Percentiles rank a stretch among this genome's conserved stretches.
phyloP scores from a whole-genome alignment of 2,329 filamentous ascomycete genomes.

The Pyricularia grisea region DNA sequence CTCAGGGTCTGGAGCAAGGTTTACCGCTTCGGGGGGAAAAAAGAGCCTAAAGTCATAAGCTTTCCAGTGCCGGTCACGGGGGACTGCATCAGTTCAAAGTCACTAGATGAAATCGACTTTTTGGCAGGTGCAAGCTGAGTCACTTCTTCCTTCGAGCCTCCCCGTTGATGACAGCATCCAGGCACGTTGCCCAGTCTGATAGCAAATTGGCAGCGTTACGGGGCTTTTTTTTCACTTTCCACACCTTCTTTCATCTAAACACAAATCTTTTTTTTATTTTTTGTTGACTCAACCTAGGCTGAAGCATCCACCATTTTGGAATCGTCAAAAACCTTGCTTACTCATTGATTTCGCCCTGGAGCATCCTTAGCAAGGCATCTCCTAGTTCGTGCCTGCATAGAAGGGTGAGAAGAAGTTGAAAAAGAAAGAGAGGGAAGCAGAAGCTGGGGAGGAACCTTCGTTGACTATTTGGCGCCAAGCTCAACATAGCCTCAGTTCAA shows the following conservation, averaged over 20 bases:
- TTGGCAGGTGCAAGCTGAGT: neutral
- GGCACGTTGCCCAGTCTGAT: neutral
- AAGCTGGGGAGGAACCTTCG: neutral
- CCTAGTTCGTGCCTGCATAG: neutral
- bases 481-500: neutral
- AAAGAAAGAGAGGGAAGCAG: neutral
- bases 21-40: too few species aligned
- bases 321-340: neutral
- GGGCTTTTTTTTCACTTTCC: neutral
- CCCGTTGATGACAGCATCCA: too few species aligned
- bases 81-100: neutral
- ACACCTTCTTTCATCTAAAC: neutral
- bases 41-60: too few species aligned
- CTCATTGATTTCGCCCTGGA: neutral
- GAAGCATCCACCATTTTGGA: neutral
- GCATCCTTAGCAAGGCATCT: neutral
- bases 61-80: too few species aligned
- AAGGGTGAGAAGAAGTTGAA: too few species aligned
- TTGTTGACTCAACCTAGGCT: neutral
- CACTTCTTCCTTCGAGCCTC: neutral
- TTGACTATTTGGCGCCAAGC: neutral
- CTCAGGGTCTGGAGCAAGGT: too few species aligned
- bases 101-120: neutral
- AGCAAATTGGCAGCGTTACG: neutral
- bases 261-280: neutral